These are phyloP conservation scores for Aegilops tauschii DNA, from an alignment of 176 grass and related monocot genomes.

Conservation along the genomic window DNA sequence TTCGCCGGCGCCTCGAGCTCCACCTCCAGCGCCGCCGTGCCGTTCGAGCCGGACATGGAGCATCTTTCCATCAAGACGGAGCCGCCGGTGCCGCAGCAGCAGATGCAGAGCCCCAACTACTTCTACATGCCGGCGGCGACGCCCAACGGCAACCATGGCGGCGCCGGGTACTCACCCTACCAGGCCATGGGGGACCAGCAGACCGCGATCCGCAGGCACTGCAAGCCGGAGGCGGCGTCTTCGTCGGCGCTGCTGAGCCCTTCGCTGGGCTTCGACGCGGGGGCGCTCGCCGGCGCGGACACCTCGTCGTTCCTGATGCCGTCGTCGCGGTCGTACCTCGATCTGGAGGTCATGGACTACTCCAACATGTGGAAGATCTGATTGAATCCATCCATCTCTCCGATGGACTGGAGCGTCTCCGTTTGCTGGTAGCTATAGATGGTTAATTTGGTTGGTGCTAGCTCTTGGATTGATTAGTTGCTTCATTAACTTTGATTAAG, in stretches of 20 bases:
- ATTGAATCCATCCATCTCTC: background rate
- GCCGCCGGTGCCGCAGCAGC: background rate
- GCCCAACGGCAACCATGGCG: background rate
- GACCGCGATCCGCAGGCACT: slow-evolving; percentile 47
- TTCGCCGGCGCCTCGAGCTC: background rate
- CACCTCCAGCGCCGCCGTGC: slow-evolving; percentile 8
- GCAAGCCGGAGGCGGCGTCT: slow-evolving; percentile 8
- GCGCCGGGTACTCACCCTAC: background rate
- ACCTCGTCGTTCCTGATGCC: background rate
- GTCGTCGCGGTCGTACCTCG: slow-evolving; percentile 1
- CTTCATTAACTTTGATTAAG: slow-evolving; percentile 14
- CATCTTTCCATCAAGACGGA: slow-evolving; percentile 26
- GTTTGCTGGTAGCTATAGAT: background rate
- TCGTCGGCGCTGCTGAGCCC: background rate
- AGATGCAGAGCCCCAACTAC: background rate
- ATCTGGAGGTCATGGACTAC: slow-evolving; percentile 40
- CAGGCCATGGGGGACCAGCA: background rate
- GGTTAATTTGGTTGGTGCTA: background rate
- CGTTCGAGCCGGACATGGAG: background rate
- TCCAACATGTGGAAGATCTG: slow-evolving; percentile 43
- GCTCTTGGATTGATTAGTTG: slow-evolving; percentile 17
- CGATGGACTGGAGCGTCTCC: background rate
- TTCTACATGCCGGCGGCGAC: slow-evolving; percentile 21
- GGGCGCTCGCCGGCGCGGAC: background rate
- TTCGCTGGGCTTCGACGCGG: background rate